Evolutionary conservation across 2,329 filamentous ascomycete species (phyloP).

Genomic region (Chaetomiaceae sp.): DNA sequence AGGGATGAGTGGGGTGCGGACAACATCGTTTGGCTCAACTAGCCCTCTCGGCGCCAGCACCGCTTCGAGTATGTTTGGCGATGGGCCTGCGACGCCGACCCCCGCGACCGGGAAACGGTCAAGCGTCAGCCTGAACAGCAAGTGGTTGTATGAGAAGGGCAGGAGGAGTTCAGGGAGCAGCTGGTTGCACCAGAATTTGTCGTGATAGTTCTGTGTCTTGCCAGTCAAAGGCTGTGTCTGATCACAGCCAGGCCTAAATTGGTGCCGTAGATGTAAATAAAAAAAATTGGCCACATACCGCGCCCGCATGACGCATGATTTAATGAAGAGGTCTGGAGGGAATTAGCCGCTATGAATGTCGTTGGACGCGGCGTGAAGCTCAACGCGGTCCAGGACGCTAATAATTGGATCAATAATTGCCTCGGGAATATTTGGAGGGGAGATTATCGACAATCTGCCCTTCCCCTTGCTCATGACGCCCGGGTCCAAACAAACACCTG

Average conservation of each 20-base stretch:
- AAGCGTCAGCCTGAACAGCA: constrained; percentile 78
- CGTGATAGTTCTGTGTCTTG: background rate
- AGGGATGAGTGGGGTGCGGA: background rate
- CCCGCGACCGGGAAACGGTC: constrained; percentile 63
- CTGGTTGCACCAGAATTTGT: constrained; percentile 20
- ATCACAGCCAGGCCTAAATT: background rate
- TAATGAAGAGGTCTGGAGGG: background rate
- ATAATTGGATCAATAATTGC: too few relatives aligned
- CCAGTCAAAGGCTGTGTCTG: background rate
- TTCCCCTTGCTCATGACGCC: too few relatives aligned
- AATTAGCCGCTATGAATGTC: background rate
- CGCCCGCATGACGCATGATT: background rate
- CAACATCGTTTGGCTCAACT: constrained; percentile 59
- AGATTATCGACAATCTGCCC: too few relatives aligned
- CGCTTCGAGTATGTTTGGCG: constrained; percentile 46
- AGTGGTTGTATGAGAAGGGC: constrained; percentile 90
- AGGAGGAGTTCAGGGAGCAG: constrained; percentile 48
- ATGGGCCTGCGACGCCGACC: constrained; percentile 64
- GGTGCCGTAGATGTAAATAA: too few relatives aligned
- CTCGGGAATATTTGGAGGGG: too few relatives aligned
- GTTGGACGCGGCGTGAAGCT: too few relatives aligned
- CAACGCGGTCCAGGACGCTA: too few relatives aligned
- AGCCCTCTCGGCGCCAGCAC: constrained; percentile 50
- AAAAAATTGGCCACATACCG: background rate
- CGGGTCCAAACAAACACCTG: too few relatives aligned